Evolutionary conservation across 352 stramenopile species (phyloP).

Genomic region (Saprolegnia parasitica): DNA sequence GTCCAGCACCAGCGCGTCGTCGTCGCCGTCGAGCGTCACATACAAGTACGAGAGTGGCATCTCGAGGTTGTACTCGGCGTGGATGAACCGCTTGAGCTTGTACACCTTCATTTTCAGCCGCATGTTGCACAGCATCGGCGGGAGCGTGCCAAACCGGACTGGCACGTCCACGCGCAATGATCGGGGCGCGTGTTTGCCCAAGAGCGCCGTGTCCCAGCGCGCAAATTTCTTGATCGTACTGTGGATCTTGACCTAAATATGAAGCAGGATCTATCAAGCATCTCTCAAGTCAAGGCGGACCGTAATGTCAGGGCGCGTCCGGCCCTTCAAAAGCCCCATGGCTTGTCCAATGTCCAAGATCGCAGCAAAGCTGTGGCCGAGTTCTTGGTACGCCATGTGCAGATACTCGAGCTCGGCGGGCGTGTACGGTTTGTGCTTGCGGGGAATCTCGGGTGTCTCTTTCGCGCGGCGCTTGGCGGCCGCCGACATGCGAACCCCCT

Average conservation of each 20-base stretch:
- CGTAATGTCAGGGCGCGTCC: neutral
- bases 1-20: neutral
- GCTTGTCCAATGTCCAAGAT: neutral
- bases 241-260: no score
- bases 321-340: neutral
- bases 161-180: no score
- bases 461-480: no score
- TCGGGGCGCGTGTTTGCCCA: no score
- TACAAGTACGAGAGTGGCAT: neutral
- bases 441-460: no score
- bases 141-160: no score
- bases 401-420: no score
- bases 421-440: no score
- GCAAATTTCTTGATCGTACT: no score
- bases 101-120: neutral
- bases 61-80: neutral
- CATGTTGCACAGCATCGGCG: neutral
- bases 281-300: neutral
- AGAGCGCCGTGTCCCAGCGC: no score
- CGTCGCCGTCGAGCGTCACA: neutral
- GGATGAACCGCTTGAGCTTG: slow-evolving; percentile 10
- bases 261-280: no score
- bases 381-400: neutral
- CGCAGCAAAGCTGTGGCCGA: neutral
- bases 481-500: no score